Evolutionary conservation across 2,329 filamentous ascomycete genomes (phyloP).

Genomic region (Penicillium sp.): DNA sequence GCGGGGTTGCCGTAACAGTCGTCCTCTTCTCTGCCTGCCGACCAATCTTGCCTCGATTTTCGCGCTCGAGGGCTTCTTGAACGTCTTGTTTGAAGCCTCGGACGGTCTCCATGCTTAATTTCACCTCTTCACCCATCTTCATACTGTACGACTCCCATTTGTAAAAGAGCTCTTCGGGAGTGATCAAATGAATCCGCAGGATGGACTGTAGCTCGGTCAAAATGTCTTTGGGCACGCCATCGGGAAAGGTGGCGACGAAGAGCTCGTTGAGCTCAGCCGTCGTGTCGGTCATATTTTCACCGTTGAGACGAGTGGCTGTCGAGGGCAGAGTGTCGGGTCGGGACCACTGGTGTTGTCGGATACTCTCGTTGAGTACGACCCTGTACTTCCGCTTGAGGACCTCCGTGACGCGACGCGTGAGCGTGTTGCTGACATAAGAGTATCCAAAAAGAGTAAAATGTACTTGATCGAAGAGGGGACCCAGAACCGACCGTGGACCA

Average conservation of each 20-base stretch:
- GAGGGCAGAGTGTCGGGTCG: constrained; percentile 2
- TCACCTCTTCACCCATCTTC: constrained; percentile 86
- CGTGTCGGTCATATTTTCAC: constrained; percentile 52
- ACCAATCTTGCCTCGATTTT: constrained; percentile 65
- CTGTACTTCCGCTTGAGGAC: background rate
- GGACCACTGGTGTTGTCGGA: background rate
- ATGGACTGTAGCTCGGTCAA: constrained; percentile 82
- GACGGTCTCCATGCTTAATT: constrained; percentile 69
- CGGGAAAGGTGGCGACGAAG: constrained; percentile 60
- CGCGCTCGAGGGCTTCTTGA: constrained; percentile 80
- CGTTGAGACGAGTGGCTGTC: constrained; percentile 6
- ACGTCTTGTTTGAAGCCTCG: constrained; percentile 83
- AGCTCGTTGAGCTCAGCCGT: constrained; percentile 59
- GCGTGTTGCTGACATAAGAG: constrained; percentile 29
- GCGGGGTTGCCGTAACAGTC: constrained; percentile 61
- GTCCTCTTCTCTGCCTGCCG: constrained; percentile 67
- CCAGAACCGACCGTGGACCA: constrained; percentile 13
- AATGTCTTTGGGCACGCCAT: constrained; percentile 73
- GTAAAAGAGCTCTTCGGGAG: constrained; percentile 86
- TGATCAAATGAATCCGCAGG: constrained; percentile 78
- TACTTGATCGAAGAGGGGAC: constrained; percentile 19
- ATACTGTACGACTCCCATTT: constrained; percentile 99
- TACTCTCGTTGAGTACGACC: background rate
- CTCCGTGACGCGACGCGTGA: constrained; percentile 24
- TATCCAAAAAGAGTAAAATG: constrained; percentile 24